These are phyloP conservation scores for Mycocentrospora acerina DNA, from an alignment of 2,329 filamentous ascomycete genomes.

Conservation along the genomic window DNA sequence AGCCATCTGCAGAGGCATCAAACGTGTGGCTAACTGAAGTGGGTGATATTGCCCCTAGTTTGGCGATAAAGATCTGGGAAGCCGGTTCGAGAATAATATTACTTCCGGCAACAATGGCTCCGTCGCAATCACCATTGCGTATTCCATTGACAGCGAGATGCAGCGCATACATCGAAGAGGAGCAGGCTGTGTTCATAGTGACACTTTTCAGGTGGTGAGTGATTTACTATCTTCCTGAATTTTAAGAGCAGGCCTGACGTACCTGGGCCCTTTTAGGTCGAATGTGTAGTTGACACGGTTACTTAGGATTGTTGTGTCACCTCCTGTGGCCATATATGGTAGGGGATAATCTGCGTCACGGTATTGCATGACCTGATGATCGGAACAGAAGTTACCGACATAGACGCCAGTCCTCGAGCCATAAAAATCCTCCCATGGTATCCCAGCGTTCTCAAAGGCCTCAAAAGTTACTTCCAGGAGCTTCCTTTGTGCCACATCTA, in stretches of 20 bases:
- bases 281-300: conserved; percentile 34
- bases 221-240: neutral
- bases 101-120: conserved; percentile 19
- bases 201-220: conserved; percentile 12
- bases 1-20: no score
- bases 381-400: conserved; percentile 20
- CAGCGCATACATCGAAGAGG: conserved; percentile 25
- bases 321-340: conserved; percentile 17
- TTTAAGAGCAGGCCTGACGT: neutral
- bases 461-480: conserved; percentile 36
- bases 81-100: conserved; percentile 20
- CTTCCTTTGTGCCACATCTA: conserved; percentile 34
- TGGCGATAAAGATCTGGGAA: conserved; percentile 9
- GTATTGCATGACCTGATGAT: conserved; percentile 14
- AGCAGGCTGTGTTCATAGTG: conserved; percentile 27
- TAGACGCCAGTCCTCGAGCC: conserved; percentile 25
- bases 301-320: conserved; percentile 14
- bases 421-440: conserved; percentile 23
- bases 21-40: no score
- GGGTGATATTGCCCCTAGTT: conserved; percentile 21
- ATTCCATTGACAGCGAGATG: conserved; percentile 22
- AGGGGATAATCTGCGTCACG: conserved; percentile 17
- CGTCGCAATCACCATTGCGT: conserved; percentile 20
- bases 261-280: conserved; percentile 29
- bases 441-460: conserved; percentile 43